Base-by-base conservation (phyloP, 225 moss, liverwort and hornwort genomes). In the Polytrichum commune region DNA sequence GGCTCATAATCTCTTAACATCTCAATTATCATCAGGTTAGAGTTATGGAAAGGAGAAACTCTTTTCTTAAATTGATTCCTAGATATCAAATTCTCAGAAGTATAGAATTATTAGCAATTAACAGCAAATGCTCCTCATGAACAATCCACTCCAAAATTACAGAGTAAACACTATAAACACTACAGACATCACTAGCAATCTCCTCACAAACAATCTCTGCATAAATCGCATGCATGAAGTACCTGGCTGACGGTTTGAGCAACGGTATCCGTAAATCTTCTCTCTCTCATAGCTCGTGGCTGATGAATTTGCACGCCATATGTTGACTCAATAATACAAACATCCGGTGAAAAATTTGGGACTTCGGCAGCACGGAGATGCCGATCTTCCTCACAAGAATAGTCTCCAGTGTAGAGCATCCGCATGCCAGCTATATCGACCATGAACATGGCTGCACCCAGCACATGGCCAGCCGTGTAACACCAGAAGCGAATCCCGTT, bases 391-490 rank as follows among this genome's bases (percentile, higher is more conserved):
- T 90, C 85, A 19, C 87, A 73, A 5, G 90, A 87, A 55, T 90
- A 90, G 66, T 90, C 87, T 68, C 90, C 90, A 46, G 85, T 87
- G 60, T 87, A 90, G 22, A 90, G 75, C 27, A 90, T 82, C 29
- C 87, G 78, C 63, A 87, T 83, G 30, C 87, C 90, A 60, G 87
- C 90, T 25, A 87, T 87, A 30, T 90, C 90, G 10, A 87, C 90
- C 90, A 90, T 87, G 75, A 90, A 90, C 87, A 90, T 87, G 24
- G 87, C 83, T 29, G 90, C 90, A 64, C 90, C 90, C 56, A 90
- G 69, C 6, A 90, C 87, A 77, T 87, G 90, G 5, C 90, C 85
- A n/a, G 87, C 87, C 18, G 90, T 90, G 72, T 90, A 90, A 65
- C 90, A 90, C 90, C 87, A 87, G 64, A 90, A 90, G 1, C 83